A percentile compares a stretch with the other conserved stretches of the same genome.
Conservation (phyloP, 2,329 filamentous ascomycete genomes). For the Claviceps arundinis region DNA sequence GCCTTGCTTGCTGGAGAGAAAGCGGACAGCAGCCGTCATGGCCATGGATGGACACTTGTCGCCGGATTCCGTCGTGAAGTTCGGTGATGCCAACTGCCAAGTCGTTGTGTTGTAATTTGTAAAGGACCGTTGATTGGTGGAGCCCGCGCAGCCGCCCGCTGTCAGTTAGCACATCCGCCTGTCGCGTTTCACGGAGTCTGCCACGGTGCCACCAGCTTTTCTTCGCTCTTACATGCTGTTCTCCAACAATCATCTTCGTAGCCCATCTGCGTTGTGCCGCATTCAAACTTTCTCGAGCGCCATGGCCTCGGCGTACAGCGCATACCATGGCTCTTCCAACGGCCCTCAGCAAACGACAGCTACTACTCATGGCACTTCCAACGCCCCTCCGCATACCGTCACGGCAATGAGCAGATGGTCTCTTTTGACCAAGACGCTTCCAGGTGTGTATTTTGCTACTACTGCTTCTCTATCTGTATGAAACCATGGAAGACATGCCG, state of each 20-base stretch:
- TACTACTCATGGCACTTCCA: conserved; percentile 16
- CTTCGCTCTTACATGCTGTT: background rate
- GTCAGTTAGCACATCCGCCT: background rate
- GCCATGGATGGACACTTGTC: background rate
- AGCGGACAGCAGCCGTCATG: conserved; percentile 26
- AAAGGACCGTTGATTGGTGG: no score
- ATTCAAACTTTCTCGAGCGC: conserved; percentile 14
- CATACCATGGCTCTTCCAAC: conserved; percentile 22
- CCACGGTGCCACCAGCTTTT: background rate
- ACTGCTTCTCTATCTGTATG: no score
- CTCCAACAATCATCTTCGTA: conserved; percentile 12
- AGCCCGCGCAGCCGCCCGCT: background rate
- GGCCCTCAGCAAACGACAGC: conserved; percentile 26
- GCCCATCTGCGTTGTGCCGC: conserved; percentile 11
- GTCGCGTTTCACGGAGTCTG: background rate
- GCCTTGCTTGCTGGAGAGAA: conserved; percentile 34
- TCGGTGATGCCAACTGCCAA: no score
- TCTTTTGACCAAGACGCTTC: conserved; percentile 57
- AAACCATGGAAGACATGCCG: background rate
- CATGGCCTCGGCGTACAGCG: conserved; percentile 28
- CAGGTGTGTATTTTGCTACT: conserved; percentile 32
- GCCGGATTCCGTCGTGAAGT: background rate
- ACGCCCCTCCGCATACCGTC: conserved; percentile 36
- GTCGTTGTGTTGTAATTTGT: no score
- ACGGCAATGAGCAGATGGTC: conserved; percentile 79